Evolutionary conservation across 768 basidiomycete species (phyloP).

Genomic region (Boletellus sp.): DNA sequence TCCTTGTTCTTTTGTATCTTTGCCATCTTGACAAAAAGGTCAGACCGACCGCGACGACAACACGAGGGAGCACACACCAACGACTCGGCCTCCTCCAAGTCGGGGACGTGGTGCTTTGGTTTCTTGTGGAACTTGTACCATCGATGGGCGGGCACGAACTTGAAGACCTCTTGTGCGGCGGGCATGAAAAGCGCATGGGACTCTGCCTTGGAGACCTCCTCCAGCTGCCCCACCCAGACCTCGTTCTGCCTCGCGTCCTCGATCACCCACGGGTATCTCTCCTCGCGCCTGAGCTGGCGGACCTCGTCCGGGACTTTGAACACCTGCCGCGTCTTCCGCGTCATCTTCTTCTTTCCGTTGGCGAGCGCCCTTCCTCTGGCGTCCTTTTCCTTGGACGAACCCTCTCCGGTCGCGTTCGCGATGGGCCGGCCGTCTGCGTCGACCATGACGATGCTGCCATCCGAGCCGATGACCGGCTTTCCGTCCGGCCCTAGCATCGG

Average conservation of each 20-base stretch:
- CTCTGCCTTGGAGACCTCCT: slow-evolving; percentile 67
- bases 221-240: slow-evolving; percentile 78
- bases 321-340: slow-evolving; percentile 81
- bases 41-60: neutral
- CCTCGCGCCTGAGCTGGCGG: slow-evolving; percentile 77
- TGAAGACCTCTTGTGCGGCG: slow-evolving; percentile 74
- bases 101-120: slow-evolving; percentile 67
- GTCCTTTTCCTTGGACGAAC: slow-evolving; percentile 30
- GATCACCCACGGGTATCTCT: slow-evolving; percentile 89
- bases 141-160: slow-evolving; percentile 81
- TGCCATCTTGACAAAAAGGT: slow-evolving; percentile 19
- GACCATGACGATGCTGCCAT: slow-evolving; percentile 78
- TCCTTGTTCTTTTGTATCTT: slow-evolving; percentile 71
- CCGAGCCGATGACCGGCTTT: slow-evolving; percentile 74
- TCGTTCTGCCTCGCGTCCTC: slow-evolving; percentile 73
- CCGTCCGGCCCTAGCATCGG: slow-evolving; percentile 83
- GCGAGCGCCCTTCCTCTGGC: slow-evolving; percentile 42
- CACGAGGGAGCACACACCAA: slow-evolving; percentile 41
- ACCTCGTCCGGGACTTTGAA: slow-evolving; percentile 77
- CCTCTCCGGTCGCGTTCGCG: slow-evolving; percentile 32
- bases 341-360: slow-evolving; percentile 67
- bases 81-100: slow-evolving; percentile 64
- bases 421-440: slow-evolving; percentile 76
- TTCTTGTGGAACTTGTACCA: slow-evolving; percentile 95
- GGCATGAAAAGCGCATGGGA: slow-evolving; percentile 85